Base-by-base conservation (phyloP, 2,329 filamentous ascomycete genomes). In the Aspergillus caelatus region DNA sequence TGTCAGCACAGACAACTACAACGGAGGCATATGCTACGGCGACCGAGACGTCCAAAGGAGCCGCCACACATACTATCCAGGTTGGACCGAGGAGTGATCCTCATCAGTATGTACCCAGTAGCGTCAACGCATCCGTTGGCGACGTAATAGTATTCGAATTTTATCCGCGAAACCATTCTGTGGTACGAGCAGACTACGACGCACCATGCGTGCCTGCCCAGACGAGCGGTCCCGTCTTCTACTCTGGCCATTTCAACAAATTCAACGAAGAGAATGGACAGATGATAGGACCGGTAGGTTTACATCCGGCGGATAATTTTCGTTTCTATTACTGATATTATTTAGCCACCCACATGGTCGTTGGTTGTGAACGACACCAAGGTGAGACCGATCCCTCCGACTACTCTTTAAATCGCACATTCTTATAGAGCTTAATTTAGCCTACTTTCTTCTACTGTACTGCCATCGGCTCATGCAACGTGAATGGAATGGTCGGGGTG, bases 371-470 rank as follows among this genome's bases (percentile, higher is more conserved):
- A 90, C 68, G 80, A 88, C 66, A 89, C 87, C 0, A 75, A 84
- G 66, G 76, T 77, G 71, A 45, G 61, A 30, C 41, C n/a, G n/a
- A 8, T 5, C 26, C n/a, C 6, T 23, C 5, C 19, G 23, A 19
- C 21, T 7, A 5, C 6, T n/a, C 2, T n/a, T n/a, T 6, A 2
- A 19, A 30, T 14, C 9, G 4, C 8, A 45, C 36, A 12, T 57
- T 50, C 66, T 66, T 21, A 63, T 52, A 52, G 30, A 41, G 9
- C 11, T 2, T 12, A 19, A 30, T 19, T 3, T 39, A 78, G 26
- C 89, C 90, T 0, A 84, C 88, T 19, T 91, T 89, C 74, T 91
- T 86, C 75, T 92, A 92, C 74, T 92, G 89, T 66, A 86, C 88
- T 0, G 89, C 89, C 0, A 83, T 86, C 0, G 84, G 81, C 0